Evolutionary conservation across 768 basidiomycete genomes (phyloP).

Genomic region (Pulveroboletus frians): DNA sequence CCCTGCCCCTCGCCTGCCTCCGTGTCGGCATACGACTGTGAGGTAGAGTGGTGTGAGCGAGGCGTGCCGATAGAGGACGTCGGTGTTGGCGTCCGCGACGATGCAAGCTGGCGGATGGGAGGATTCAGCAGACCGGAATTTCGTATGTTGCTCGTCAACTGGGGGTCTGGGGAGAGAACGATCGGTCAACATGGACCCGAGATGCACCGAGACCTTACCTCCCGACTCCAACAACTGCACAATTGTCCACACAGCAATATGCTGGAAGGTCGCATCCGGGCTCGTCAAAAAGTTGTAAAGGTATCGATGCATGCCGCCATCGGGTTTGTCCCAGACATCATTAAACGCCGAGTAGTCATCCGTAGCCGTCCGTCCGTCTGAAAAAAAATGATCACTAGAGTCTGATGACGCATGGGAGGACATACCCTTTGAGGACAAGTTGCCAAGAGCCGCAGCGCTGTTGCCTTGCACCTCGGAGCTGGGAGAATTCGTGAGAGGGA

Average conservation of each 20-base stretch:
- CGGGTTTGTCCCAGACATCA: slow-evolving; percentile 96
- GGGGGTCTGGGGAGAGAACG: slow-evolving; percentile 54
- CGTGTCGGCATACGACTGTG: slow-evolving; percentile 75
- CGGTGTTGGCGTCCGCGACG: slow-evolving; percentile 63
- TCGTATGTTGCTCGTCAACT: slow-evolving; percentile 87
- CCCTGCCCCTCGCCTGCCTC: slow-evolving; percentile 84
- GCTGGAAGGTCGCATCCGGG: slow-evolving; percentile 95
- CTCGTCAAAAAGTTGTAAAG: slow-evolving; percentile 90
- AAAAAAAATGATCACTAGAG: neutral
- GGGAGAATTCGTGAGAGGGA: slow-evolving; percentile 92
- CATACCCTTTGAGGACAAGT: slow-evolving; percentile 92
- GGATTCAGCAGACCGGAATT: slow-evolving; percentile 75
- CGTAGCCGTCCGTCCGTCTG: slow-evolving; percentile 67
- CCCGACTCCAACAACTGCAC: slow-evolving; percentile 97
- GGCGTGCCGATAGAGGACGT: slow-evolving; percentile 73
- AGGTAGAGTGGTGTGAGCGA: slow-evolving; percentile 59
- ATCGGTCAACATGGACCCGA: neutral
- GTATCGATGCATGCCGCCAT: slow-evolving; percentile 95
- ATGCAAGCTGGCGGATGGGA: slow-evolving; percentile 79
- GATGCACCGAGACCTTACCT: slow-evolving; percentile 39
- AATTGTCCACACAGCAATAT: slow-evolving; percentile 99
- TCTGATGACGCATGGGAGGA: neutral
- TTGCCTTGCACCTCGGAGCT: slow-evolving; percentile 99
- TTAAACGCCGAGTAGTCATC: slow-evolving; percentile 98
- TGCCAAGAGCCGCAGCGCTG: slow-evolving; percentile 95